Conservation (phyloP, 2,329 filamentous ascomycete genomes). For the Alternaria solani region DNA sequence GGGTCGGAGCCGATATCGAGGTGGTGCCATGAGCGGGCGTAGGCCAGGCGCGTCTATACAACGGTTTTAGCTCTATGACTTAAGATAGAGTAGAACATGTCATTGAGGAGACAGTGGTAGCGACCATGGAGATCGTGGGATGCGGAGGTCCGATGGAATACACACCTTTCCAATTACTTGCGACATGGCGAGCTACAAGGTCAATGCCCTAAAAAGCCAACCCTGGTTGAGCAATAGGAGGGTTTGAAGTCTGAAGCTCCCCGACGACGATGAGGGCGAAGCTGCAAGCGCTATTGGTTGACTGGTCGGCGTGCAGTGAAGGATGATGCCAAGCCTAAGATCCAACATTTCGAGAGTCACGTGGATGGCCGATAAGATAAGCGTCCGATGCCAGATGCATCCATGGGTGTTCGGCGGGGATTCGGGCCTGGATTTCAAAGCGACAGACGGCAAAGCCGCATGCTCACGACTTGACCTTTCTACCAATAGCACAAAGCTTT, state of each 20-base stretch:
- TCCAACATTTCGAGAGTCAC: conserved; percentile 28
- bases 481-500: conserved; percentile 5
- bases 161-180: conserved; percentile 79
- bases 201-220: conserved; percentile 30
- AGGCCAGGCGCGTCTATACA: conserved; percentile 87
- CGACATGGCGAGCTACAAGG: conserved; percentile 66
- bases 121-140: background rate
- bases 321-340: conserved; percentile 23
- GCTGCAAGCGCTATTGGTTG: conserved; percentile 11
- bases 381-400: background rate
- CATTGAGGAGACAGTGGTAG: background rate
- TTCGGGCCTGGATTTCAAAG: conserved; percentile 44
- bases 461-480: conserved; percentile 19
- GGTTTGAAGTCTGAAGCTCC: background rate
- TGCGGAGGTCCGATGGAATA: conserved; percentile 37
- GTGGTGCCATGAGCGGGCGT: conserved; percentile 95
- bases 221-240: background rate
- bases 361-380: conserved; percentile 16
- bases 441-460: conserved; percentile 24
- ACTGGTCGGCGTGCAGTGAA: conserved; percentile 20
- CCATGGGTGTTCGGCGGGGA: conserved; percentile 14
- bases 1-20: conserved; percentile 72
- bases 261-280: conserved; percentile 1
- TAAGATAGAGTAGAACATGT: background rate
- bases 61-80: conserved; percentile 9